Evolutionary conservation across 495 filamentous ascomycete species (phyloP).

Genomic region (Tuber magnatum): DNA sequence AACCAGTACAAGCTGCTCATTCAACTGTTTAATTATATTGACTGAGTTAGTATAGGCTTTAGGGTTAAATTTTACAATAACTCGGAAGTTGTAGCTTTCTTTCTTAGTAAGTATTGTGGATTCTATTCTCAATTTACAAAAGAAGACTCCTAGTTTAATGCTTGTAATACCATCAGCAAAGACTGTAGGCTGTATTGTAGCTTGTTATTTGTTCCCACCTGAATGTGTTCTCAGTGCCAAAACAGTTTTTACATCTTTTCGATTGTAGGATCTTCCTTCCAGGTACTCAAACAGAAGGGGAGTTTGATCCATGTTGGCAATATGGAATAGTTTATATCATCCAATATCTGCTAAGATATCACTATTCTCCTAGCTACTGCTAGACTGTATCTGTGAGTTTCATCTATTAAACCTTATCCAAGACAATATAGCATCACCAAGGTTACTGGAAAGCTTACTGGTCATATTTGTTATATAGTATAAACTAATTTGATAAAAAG

Average conservation of each 20-base stretch:
- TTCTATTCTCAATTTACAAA: background rate
- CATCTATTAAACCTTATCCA: slow-evolving; percentile 6
- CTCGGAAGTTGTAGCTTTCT: background rate
- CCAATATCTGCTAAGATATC: background rate
- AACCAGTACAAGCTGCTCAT: too few relatives aligned
- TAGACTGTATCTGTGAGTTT: background rate
- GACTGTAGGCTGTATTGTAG: background rate
- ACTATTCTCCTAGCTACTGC: too few relatives aligned
- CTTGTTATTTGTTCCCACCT: slow-evolving; percentile 13
- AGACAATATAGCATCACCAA: background rate
- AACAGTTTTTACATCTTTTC: background rate
- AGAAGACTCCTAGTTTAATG: slow-evolving; percentile 1
- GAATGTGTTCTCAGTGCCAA: background rate
- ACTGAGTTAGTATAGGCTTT: slow-evolving; percentile 1
- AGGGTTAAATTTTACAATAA: slow-evolving; percentile 2
- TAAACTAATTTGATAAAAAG: too few relatives aligned
- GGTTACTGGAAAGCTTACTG: too few relatives aligned
- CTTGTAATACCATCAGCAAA: slow-evolving; percentile 5
- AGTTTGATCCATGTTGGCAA: background rate
- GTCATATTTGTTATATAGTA: too few relatives aligned
- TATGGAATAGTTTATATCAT: background rate
- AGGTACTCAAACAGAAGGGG: background rate
- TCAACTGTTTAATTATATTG: too few relatives aligned
- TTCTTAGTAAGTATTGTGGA: background rate
- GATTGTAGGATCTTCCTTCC: background rate